Percentiles rank a stretch among this genome's conserved stretches.
These are phyloP conservation scores for Apium graveolens DNA, from an alignment of 129 eudicot species.

Conservation along the genomic window DNA sequence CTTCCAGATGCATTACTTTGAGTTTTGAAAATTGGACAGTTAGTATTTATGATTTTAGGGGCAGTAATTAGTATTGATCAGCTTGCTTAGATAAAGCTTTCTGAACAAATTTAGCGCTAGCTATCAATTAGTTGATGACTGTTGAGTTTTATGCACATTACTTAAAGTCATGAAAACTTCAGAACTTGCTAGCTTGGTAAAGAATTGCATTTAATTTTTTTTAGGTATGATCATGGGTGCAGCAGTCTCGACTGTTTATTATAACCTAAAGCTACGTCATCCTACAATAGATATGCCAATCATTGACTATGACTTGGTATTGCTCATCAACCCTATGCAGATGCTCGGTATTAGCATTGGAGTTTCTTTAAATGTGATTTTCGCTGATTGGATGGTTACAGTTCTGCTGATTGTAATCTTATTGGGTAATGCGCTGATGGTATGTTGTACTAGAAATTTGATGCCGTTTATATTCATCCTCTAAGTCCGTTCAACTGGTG, in stretches of 20 bases:
- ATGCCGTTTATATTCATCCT: background rate
- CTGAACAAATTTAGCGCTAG: too few relatives aligned
- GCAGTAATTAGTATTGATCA: background rate
- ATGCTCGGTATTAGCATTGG: constrained; percentile 92
- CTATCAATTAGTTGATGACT: background rate
- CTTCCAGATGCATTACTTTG: background rate
- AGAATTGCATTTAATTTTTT: background rate
- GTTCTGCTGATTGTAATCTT: constrained; percentile 82
- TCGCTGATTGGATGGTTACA: constrained; percentile 99
- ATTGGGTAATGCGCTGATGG: constrained; percentile 33
- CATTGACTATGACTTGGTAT: constrained; percentile 86
- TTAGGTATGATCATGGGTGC: constrained; percentile 97
- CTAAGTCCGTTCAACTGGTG: constrained; percentile 4
- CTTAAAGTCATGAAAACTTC: background rate
- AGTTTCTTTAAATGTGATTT: constrained; percentile 75
- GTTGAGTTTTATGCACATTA: background rate
- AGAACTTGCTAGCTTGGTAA: background rate
- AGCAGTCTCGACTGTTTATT: constrained; percentile 73
- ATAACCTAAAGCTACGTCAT: constrained; percentile 79
- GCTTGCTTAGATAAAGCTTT: background rate
- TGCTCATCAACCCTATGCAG: constrained; percentile 89
- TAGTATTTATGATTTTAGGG: background rate
- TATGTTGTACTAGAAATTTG: background rate
- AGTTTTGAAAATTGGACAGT: background rate
- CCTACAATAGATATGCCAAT: constrained; percentile 88